Evolutionary conservation across 108 stramenopile genomes (phyloP).

Genomic region (Cyclotella choctawhatcheeana): DNA sequence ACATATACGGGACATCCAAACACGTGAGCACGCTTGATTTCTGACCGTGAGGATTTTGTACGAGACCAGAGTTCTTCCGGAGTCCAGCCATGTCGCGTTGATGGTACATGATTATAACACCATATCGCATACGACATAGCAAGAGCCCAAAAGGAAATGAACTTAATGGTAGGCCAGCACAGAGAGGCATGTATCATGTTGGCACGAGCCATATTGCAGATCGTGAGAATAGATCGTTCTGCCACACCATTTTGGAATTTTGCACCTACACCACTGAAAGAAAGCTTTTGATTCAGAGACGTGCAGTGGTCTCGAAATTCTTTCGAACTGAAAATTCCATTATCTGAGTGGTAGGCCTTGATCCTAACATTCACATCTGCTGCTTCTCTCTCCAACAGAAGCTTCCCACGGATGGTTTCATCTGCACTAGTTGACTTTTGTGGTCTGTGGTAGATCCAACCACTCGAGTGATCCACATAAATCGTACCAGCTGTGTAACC

Average conservation of each 20-base stretch:
- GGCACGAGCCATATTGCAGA: not conserved
- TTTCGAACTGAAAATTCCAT: not conserved
- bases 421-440: not conserved
- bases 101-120: constrained; percentile 49
- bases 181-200: not conserved
- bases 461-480: not conserved
- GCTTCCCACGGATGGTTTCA: not conserved
- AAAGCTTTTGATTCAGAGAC: not conserved
- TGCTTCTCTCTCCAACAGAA: not conserved
- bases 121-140: constrained; percentile 49
- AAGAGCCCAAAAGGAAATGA: constrained; percentile 44
- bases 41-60: not conserved
- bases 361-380: not conserved
- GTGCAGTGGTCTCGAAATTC: not conserved
- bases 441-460: not conserved
- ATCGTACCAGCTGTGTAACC: not conserved
- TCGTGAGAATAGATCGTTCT: not conserved
- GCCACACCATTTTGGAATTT: not conserved
- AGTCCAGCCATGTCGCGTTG: constrained; percentile 14
- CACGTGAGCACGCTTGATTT: constrained; percentile 9
- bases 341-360: constrained; percentile 1
- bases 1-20: constrained; percentile 57
- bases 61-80: constrained; percentile 36
- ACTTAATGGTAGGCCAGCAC: not conserved
- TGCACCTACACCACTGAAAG: constrained; percentile 4